Evolutionary conservation across 345 rosid genomes (phyloP).

Genomic region (Toxicodendron radicans): DNA sequence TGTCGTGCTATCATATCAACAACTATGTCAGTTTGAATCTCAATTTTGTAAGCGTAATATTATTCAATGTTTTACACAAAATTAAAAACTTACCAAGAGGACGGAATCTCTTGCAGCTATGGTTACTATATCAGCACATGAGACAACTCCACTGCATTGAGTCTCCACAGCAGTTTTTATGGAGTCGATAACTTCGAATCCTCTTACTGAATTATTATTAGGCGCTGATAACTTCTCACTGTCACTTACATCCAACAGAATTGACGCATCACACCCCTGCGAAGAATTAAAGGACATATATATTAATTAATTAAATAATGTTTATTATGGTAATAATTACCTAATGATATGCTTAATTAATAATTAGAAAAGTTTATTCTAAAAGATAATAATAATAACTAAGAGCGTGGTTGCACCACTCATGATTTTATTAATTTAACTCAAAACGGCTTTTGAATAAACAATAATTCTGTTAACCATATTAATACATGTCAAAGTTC

Average conservation of each 20-base stretch:
- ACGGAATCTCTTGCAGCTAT: constrained; percentile 78
- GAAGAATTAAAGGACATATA: not conserved
- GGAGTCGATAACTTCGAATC: constrained; percentile 31
- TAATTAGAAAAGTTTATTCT: not conserved
- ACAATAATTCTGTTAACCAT: not conserved
- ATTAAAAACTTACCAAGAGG: constrained; percentile 45
- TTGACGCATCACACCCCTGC: constrained; percentile 36
- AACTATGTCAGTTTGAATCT: no score
- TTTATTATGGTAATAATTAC: not conserved
- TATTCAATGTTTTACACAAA: no score
- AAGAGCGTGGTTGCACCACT: not conserved
- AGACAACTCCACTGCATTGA: constrained; percentile 65
- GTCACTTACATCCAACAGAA: constrained; percentile 30
- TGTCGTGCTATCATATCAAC: no score
- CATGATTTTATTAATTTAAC: not conserved
- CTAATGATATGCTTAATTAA: not conserved
- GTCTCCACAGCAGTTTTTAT: constrained; percentile 67
- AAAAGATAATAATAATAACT: not conserved
- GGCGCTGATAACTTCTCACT: constrained; percentile 21
- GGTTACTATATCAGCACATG: constrained; percentile 72
- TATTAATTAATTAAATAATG: not conserved
- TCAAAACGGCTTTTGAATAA: not conserved
- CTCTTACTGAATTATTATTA: constrained; percentile 32
- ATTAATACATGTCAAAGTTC: no score
- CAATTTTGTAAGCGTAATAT: no score